phyloP scores from a whole-genome alignment of 2,329 filamentous ascomycete genomes.

The Neodidymelliopsis sp. region DNA sequence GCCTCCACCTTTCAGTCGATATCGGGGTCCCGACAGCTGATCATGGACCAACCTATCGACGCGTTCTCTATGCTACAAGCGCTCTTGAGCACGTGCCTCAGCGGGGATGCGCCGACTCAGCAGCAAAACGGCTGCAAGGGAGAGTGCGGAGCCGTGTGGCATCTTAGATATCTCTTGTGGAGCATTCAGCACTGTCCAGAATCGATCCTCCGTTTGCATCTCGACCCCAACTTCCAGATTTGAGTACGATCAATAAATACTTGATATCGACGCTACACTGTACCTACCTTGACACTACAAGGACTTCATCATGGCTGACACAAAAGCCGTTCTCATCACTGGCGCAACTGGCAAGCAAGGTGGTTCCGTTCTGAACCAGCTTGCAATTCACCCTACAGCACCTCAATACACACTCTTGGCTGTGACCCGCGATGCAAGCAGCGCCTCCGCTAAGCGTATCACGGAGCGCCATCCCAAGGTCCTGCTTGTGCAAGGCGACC shows the following conservation, averaged over 20 bases:
- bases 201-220: neutral
- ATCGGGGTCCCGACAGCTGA: slow-evolving; percentile 11
- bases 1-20: neutral
- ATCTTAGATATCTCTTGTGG: neutral
- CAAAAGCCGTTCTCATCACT: slow-evolving; percentile 54
- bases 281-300: slow-evolving; percentile 6
- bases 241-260: slow-evolving; percentile 1
- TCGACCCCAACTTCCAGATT: neutral
- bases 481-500: slow-evolving; percentile 65
- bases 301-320: slow-evolving; percentile 36
- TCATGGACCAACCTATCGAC: slow-evolving; percentile 4
- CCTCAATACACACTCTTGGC: slow-evolving; percentile 62
- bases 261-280: neutral
- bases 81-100: slow-evolving; percentile 6
- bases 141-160: slow-evolving; percentile 17
- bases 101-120: slow-evolving; percentile 12
- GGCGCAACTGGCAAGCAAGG: slow-evolving; percentile 59
- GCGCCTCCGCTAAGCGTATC: slow-evolving; percentile 59
- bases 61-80: slow-evolving; percentile 2
- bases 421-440: slow-evolving; percentile 65
- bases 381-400: slow-evolving; percentile 46
- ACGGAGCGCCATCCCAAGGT: slow-evolving; percentile 56
- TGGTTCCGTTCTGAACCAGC: slow-evolving; percentile 53
- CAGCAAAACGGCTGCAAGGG: slow-evolving; percentile 2
- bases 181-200: neutral